Conservation (phyloP, 192 early-diverging fungal species). For the Haplosporangium gracile region DNA sequence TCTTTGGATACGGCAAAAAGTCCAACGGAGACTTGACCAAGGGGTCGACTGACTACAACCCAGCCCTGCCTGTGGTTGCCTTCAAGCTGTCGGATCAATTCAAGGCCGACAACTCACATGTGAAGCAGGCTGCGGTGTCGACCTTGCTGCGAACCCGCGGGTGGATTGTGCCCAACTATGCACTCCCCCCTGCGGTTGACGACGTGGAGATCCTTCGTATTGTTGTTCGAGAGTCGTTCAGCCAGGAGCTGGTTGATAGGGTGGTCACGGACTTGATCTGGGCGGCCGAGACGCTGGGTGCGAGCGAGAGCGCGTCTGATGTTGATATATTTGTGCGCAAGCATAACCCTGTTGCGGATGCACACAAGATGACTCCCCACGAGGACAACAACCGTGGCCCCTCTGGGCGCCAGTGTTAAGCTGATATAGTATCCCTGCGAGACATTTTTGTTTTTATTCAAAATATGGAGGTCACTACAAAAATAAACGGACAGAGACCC, state of each 20-base stretch:
- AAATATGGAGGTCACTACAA: too few species aligned
- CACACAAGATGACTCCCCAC: conserved; percentile 20
- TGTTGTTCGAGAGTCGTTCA: conserved; percentile 73
- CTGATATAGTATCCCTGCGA: too few species aligned
- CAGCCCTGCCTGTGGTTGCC: conserved; percentile 72
- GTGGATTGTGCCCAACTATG: conserved; percentile 85
- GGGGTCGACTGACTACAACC: conserved; percentile 47
- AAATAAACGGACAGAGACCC: too few species aligned
- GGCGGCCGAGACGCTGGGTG: conserved; percentile 57
- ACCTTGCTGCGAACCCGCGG: conserved; percentile 72
- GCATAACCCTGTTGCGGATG: conserved; percentile 19
- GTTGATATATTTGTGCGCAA: conserved; percentile 14
- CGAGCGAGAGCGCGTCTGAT: conserved; percentile 30
- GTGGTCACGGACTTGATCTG: conserved; percentile 67
- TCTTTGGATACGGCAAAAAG: conserved; percentile 55
- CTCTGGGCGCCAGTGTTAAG: conserved; percentile 11
- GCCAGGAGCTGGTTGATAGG: conserved; percentile 64
- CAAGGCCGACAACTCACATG: conserved; percentile 59
- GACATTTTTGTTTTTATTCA: too few species aligned
- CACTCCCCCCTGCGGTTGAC: conserved; percentile 68
- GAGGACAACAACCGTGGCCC: neutral
- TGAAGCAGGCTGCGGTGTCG: conserved; percentile 68
- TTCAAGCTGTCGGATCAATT: conserved; percentile 73
- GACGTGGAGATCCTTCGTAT: conserved; percentile 72
- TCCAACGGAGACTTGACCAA: conserved; percentile 11